These are phyloP conservation scores for Monilinia aucupariae DNA, from an alignment of 2,329 filamentous ascomycete species.

Conservation along the genomic window DNA sequence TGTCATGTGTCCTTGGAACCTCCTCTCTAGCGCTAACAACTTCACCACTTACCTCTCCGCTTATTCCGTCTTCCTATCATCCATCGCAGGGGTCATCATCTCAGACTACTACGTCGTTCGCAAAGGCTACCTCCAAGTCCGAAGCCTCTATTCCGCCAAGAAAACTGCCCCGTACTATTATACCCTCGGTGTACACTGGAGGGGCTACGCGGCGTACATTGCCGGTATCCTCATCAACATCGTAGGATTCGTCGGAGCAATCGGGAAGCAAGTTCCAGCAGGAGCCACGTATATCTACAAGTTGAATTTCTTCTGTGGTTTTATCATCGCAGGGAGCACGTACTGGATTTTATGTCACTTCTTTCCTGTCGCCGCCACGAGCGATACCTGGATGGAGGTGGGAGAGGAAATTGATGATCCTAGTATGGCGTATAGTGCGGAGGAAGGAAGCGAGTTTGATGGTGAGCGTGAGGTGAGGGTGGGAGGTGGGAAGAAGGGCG, in stretches of 20 bases:
- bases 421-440: slow-evolving; percentile 27
- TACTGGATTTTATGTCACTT: slow-evolving; percentile 69
- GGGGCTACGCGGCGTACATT: slow-evolving; percentile 77
- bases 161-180: slow-evolving; percentile 67
- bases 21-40: slow-evolving; percentile 68
- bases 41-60: slow-evolving; percentile 90
- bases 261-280: slow-evolving; percentile 65
- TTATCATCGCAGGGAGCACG: slow-evolving; percentile 58
- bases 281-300: slow-evolving; percentile 85
- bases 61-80: slow-evolving; percentile 90
- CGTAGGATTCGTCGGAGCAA: slow-evolving; percentile 80
- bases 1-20: slow-evolving; percentile 81
- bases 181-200: slow-evolving; percentile 70
- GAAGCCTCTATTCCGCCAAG: slow-evolving; percentile 71
- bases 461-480: slow-evolving; percentile 7
- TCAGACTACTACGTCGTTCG: slow-evolving; percentile 85
- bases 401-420: slow-evolving; percentile 55
- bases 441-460: slow-evolving; percentile 22
- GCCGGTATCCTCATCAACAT: slow-evolving; percentile 83
- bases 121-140: slow-evolving; percentile 72
- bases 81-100: slow-evolving; percentile 86
- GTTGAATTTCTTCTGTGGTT: slow-evolving; percentile 84
- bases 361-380: slow-evolving; percentile 68
- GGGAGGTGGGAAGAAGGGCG: background rate
- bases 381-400: slow-evolving; percentile 72